Evolutionary conservation across 306 rosid species (phyloP).

Genomic region (Luffa aegyptiaca): DNA sequence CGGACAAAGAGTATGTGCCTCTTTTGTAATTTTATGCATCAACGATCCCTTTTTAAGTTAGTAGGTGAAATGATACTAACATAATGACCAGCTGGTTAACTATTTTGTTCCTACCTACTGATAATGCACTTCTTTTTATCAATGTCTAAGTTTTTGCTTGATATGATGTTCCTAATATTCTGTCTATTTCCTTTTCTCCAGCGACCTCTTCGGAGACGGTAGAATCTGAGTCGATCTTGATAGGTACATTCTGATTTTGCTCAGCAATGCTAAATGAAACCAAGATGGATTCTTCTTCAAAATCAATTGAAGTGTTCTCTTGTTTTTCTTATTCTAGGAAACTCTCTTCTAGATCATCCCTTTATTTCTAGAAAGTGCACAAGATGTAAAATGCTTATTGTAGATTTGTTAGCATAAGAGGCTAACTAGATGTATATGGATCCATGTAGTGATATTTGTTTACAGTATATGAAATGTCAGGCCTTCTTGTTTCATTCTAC

Average conservation of each 20-base stretch:
- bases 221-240: background rate
- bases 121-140: background rate
- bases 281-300: background rate
- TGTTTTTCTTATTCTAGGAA: background rate
- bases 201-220: constrained; percentile 14
- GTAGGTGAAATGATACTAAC: background rate
- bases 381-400: background rate
- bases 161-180: background rate
- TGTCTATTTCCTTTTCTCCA: background rate
- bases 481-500: background rate
- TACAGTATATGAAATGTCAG: background rate
- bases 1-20: constrained; percentile 63
- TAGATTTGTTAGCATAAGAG: background rate
- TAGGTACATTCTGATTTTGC: background rate
- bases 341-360: background rate
- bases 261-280: background rate
- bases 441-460: background rate
- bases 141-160: background rate
- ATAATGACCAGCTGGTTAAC: background rate
- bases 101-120: background rate
- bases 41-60: background rate
- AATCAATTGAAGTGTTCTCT: background rate
- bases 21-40: background rate
- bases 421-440: background rate
- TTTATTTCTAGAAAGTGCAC: background rate